Evolutionary conservation across 495 filamentous ascomycete genomes (phyloP), one percentile per base, ranked within the genome.

Genomic region (Recurvomyces mirabilis): DNA sequence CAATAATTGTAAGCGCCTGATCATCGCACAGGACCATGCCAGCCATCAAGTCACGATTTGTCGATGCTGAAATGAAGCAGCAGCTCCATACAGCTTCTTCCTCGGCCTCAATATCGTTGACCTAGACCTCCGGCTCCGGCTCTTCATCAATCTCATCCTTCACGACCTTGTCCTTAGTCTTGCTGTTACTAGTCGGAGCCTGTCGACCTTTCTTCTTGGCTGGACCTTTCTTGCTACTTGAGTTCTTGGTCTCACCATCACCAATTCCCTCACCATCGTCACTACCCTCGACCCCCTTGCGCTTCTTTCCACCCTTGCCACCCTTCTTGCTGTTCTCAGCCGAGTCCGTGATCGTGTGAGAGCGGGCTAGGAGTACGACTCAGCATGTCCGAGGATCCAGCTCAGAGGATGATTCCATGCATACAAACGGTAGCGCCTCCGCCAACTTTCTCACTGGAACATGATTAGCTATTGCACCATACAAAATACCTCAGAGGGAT

Each of bases 201-300:
- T 40, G 39, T 15, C 44, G 24, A 30, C 20, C 44, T 7, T 39
- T 29, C 37, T 47, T 47, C 35, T 40, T 29, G 17, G 41, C 18
- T 4, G 32, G 41, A 41, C 50, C 19, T 21, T 39, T 29, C 14
- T 39, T 9, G n/a, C 35, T 29, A 24, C 6, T 9, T 11, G 26
- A 5, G 43, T 9, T 15, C 15, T 44, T 25, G 39, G 29, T 18
- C 11, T 42, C 39, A 20, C 17, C 4, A 12, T 25, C 19, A 10
- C 33, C 33, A 12, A 7, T 15, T 20, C 5, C 37, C 15, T 44
- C 41, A 6, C 18, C 41, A 5, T 35, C 41, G 14, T 24, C 39
- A 18, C 4, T 12, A 17, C 5, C 29, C 20, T 21, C 41, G 13
- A n/a, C 31, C 4, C 29, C 41, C 41, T 44, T 44, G 41, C 41